phyloP scores from a whole-genome alignment of 1,284 basidiomycete genomes.

The Apiotrichum siamense region DNA sequence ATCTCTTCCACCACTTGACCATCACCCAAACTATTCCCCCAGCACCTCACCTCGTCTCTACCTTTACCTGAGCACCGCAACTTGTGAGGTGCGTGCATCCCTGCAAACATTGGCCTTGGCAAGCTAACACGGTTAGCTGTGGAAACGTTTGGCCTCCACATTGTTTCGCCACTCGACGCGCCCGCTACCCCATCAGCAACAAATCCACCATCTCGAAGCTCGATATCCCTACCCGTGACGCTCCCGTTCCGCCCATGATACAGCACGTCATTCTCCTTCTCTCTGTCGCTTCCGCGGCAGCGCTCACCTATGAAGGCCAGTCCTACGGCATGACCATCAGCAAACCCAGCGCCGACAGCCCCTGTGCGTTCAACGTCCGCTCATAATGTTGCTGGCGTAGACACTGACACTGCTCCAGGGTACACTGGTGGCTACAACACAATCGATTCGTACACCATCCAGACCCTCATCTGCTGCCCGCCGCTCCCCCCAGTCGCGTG shows the following conservation, averaged over 20 bases:
- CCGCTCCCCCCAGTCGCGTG: not conserved
- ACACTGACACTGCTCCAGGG: not conserved
- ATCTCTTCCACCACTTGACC: too few species aligned
- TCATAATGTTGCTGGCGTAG: not conserved
- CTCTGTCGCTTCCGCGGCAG: not conserved
- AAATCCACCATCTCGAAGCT: not conserved
- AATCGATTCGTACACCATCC: not conserved
- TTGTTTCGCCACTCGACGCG: too few species aligned
- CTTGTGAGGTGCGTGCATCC: too few species aligned
- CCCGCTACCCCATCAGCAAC: too few species aligned
- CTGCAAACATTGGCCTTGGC: too few species aligned
- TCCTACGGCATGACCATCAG: not conserved
- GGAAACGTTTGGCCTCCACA: too few species aligned
- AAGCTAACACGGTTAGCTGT: too few species aligned
- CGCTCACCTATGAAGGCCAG: not conserved
- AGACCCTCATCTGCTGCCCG: conserved; percentile 3
- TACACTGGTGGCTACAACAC: not conserved
- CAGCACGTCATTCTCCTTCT: not conserved
- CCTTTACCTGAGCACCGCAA: too few species aligned
- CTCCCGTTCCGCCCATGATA: not conserved
- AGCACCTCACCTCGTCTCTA: too few species aligned
- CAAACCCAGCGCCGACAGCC: not conserved
- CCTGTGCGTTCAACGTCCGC: not conserved
- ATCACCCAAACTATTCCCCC: too few species aligned
- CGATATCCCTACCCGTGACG: not conserved